phyloP scores from a whole-genome alignment of 441 rosid genomes.

The Brassica balearica region DNA sequence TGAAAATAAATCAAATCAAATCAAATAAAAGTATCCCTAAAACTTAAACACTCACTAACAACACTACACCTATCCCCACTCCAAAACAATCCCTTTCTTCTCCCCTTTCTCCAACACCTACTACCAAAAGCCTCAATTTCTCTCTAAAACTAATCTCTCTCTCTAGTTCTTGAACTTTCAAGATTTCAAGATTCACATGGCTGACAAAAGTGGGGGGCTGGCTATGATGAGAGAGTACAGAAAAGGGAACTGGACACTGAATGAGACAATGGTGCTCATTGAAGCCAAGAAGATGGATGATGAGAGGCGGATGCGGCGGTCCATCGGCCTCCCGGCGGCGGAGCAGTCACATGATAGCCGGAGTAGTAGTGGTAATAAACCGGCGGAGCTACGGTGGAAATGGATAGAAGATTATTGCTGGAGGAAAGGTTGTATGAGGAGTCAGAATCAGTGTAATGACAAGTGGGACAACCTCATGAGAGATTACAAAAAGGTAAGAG shows the following conservation, averaged over 20 bases:
- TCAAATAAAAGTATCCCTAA: constrained; percentile 12
- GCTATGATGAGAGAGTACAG: constrained; percentile 60
- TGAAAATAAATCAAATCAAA: constrained; percentile 24
- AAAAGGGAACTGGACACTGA: constrained; percentile 82
- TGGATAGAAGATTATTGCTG: constrained; percentile 90
- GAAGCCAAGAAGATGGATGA: constrained; percentile 89
- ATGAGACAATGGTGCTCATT: constrained; percentile 74
- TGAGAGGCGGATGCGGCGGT: constrained; percentile 64
- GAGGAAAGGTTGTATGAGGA: constrained; percentile 66
- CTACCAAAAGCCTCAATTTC: not conserved
- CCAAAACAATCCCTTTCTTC: constrained; percentile 36
- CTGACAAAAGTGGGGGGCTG: constrained; percentile 45
- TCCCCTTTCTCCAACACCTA: constrained; percentile 25
- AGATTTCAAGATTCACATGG: constrained; percentile 41
- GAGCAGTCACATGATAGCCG: not conserved
- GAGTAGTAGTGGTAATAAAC: not conserved
- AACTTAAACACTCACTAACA: constrained; percentile 30
- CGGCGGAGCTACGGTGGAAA: constrained; percentile 76
- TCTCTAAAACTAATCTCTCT: not conserved
- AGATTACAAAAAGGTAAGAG: constrained; percentile 91
- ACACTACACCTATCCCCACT: constrained; percentile 42
- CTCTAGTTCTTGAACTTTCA: constrained; percentile 24
- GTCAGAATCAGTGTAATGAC: constrained; percentile 96
- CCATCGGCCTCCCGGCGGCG: not conserved
- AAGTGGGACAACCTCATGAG: constrained; percentile 98